These are phyloP conservation scores for Andrographis paniculata DNA, from an alignment of 305 asterid species.

Conservation along the genomic window DNA sequence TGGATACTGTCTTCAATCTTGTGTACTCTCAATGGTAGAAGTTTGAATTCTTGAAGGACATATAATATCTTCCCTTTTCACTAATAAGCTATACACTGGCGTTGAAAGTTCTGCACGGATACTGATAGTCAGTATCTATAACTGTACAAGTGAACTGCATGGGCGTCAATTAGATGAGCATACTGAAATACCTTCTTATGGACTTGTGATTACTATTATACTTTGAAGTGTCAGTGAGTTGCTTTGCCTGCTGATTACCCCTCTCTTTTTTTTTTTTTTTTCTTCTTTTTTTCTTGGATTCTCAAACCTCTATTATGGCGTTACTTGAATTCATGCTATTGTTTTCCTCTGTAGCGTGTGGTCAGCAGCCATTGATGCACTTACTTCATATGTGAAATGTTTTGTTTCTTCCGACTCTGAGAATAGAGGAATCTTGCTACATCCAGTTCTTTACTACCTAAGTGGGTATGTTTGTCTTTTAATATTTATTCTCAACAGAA, in stretches of 20 bases:
- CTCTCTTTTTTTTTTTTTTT: not conserved
- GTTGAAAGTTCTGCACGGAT: too few relatives aligned
- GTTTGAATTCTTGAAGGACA: not conserved
- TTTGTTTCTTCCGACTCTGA: constrained; percentile 68
- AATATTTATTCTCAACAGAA: not conserved
- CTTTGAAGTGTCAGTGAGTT: not conserved
- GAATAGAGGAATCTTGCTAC: constrained; percentile 74
- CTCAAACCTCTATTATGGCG: constrained; percentile 11
- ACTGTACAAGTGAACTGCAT: too few relatives aligned
- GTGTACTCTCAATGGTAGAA: not conserved
- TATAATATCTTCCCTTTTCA: not conserved
- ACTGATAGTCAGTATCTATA: too few relatives aligned
- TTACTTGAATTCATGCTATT: constrained; percentile 13
- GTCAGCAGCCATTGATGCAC: constrained; percentile 96
- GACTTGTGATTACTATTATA: constrained; percentile 1
- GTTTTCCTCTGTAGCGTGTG: constrained; percentile 59
- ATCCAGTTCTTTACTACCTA: constrained; percentile 87
- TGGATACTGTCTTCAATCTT: not conserved
- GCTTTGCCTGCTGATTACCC: too few relatives aligned
- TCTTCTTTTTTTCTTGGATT: constrained; percentile 5
- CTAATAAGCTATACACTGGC: too few relatives aligned
- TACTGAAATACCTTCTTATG: too few relatives aligned
- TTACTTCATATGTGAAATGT: constrained; percentile 70
- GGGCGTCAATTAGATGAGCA: too few relatives aligned
- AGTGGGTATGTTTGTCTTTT: constrained; percentile 47